Evolutionary conservation across 305 asterid species (phyloP).

Genomic region (Solanum aculeatissimum): DNA sequence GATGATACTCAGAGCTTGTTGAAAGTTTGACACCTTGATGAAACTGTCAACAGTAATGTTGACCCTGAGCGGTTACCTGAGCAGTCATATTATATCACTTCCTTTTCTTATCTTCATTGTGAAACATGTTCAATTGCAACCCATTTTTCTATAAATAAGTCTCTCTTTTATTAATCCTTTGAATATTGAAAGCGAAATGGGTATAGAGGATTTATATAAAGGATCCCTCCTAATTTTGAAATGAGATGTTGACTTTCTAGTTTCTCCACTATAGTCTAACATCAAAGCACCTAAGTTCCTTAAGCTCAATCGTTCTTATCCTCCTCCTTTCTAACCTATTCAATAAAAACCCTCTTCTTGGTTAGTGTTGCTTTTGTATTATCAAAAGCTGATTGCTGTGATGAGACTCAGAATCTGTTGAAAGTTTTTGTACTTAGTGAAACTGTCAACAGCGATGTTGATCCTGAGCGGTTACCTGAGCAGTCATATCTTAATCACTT

Average conservation of each 20-base stretch:
- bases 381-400: background rate
- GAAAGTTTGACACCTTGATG: background rate
- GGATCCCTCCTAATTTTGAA: background rate
- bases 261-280: background rate
- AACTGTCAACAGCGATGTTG: background rate
- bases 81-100: background rate
- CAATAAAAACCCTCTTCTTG: background rate
- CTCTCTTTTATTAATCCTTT: background rate
- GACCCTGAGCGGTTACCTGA: conserved; percentile 4
- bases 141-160: background rate
- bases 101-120: background rate
- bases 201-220: background rate
- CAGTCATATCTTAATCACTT: background rate
- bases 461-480: background rate
- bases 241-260: background rate
- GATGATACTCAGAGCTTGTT: background rate
- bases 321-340: background rate
- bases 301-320: background rate
- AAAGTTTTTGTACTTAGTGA: background rate
- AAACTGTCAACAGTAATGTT: background rate
- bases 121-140: background rate
- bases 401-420: background rate
- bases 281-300: background rate
- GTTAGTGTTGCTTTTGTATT: background rate
- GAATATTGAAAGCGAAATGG: background rate